These are phyloP conservation scores for Solanum dulcamara DNA, from an alignment of 257 asterid genomes.

Conservation along the genomic window DNA sequence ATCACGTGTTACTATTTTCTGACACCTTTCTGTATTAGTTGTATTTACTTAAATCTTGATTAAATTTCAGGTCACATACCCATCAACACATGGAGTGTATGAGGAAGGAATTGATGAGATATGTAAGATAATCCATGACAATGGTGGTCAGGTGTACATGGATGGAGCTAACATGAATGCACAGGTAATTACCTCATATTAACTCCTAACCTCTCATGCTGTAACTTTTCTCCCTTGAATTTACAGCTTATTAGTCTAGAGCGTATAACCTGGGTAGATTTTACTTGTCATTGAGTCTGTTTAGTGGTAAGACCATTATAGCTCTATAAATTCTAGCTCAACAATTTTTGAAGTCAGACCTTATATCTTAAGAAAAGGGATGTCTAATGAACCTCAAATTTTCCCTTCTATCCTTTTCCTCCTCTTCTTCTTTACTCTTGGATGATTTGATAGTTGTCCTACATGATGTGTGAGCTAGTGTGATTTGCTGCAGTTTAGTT, in stretches of 20 bases:
- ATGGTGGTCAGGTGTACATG: constrained; percentile 99
- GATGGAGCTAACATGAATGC: constrained; percentile 99
- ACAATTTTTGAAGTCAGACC: neutral
- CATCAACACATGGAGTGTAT: constrained; percentile 98
- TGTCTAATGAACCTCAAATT: neutral
- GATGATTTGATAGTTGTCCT: neutral
- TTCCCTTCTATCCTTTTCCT: neutral
- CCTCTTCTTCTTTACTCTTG: neutral
- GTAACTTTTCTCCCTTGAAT: neutral
- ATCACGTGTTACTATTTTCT: neutral
- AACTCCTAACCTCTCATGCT: neutral
- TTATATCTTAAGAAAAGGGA: neutral
- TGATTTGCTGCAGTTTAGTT: neutral
- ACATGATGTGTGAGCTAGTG: neutral
- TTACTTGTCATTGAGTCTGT: neutral
- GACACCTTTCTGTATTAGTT: neutral
- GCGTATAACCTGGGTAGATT: neutral
- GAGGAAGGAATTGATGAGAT: constrained; percentile 98
- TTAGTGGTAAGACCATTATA: neutral
- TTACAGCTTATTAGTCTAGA: neutral
- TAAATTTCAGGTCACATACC: constrained; percentile 75
- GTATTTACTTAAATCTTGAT: neutral
- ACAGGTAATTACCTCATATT: constrained; percentile 43
- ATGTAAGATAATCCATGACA: constrained; percentile 88
- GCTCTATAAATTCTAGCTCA: neutral